Conservation (phyloP, 306 rosid genomes). For the Citrullus mucosospermus region DNA sequence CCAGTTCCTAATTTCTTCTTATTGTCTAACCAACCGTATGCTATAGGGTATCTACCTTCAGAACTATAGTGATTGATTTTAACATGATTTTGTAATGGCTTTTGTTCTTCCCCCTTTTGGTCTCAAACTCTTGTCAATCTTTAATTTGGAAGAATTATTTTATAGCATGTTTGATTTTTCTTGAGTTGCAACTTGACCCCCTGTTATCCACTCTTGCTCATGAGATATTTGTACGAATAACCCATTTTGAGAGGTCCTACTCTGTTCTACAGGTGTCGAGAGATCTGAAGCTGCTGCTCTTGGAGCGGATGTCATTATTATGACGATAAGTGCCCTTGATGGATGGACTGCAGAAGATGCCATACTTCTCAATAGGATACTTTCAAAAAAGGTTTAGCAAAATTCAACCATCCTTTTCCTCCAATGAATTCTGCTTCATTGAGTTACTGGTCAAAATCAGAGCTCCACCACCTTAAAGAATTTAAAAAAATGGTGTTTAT, state of each 20-base stretch:
- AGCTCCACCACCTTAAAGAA: background rate
- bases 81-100: background rate
- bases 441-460: background rate
- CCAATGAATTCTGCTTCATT: background rate
- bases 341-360: slow-evolving; percentile 89
- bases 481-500: background rate
- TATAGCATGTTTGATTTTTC: background rate
- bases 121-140: background rate
- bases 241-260: background rate
- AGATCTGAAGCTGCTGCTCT: slow-evolving; percentile 89
- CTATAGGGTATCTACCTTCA: background rate
- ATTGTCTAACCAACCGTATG: too few relatives aligned
- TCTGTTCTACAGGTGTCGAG: slow-evolving; percentile 61
- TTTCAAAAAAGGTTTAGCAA: slow-evolving; percentile 46
- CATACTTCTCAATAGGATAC: slow-evolving; percentile 61
- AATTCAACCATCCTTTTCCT: background rate
- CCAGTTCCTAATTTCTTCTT: background rate
- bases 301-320: slow-evolving; percentile 81
- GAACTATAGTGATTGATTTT: background rate
- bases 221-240: too few relatives aligned
- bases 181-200: background rate
- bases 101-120: background rate
- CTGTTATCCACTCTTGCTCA: too few relatives aligned
- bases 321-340: slow-evolving; percentile 77
- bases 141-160: background rate